Evolutionary conservation across 1,284 basidiomycete genomes (phyloP), one percentile per base, ranked within the genome.

Genomic region (Ustilago vetiveriae): DNA sequence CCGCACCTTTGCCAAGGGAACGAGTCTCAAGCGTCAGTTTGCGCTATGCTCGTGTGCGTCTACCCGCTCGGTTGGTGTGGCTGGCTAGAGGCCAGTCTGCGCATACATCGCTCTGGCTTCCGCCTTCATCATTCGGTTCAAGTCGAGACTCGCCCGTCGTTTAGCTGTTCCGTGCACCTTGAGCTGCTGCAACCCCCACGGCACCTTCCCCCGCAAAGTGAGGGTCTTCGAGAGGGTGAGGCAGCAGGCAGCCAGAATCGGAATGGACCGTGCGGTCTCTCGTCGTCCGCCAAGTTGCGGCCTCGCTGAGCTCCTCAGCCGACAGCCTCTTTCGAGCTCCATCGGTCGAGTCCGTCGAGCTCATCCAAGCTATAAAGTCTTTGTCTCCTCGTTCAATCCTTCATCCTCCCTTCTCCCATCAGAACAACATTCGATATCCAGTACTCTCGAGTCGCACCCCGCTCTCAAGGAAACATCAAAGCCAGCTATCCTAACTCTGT

Each of bases 311-410:
- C 13, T 14, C 10, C 33, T 14, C 11, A 16, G n/a, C n/a, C n/a
- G n/a, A n/a, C n/a, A 14, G 33, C 13, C 33, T 16, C n/a, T 16
- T 11, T 35, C 33, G 33, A 40, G 42, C 29, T 44, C 14, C 33
- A 13, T 11, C 33, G 16, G n/a, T n/a, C n/a, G n/a, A n/a, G n/a
- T n/a, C n/a, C n/a, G n/a, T n/a, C n/a, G n/a, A n/a, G n/a, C n/a
- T n/a, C n/a, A n/a, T n/a, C n/a, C n/a, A n/a, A n/a, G n/a, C n/a
- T 65, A 65, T 65, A 65, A 57, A 65, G 62, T 41, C 45, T 19
- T n/a, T 42, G 24, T 14, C 45, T 29, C 39, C n/a, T 39, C 41
- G 16, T 26, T 29, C 3, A 14, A 29, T 29, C 41, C 32, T 22
- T 19, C 46, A 11, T 42, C 45, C 45, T 38, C 27, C 50, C 44